Evolutionary conservation across 1,139 yeast species (phyloP), one percentile per base, ranked within the genome.

Genomic region (Blastobotrys serpentis): DNA sequence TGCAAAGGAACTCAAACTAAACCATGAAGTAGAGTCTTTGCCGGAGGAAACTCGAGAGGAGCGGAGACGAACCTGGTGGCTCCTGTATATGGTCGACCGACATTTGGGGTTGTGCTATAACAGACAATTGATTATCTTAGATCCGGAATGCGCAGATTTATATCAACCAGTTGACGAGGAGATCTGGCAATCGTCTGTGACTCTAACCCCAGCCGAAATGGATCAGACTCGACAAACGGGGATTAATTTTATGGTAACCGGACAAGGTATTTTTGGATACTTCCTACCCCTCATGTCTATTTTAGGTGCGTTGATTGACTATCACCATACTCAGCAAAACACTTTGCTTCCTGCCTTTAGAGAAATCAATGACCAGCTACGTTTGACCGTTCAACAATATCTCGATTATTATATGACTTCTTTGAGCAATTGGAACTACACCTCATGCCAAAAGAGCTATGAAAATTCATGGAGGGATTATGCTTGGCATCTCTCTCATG

Each of bases 31-130:
- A 13, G 57, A 57, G 8, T 50, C 55, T 13, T 48, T 60, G 16
- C 55, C 59, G 22, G 69, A 67, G 16, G 74, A 69, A 42, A 46
- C 58, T 1, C 60, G 67, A 21, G 76, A 72, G 47, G 76, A 72
- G 48, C 61, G 67, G 46, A 59, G 74, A n/a, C 61, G 76, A 21
- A 61, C 68, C 0, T 72, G 75, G 75, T 72, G 76, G 75, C 61
- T 70, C 4, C 53, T 72, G 22, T 72, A 67, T 52, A 60, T 69
- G 47, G 58, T 72, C 19, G 76, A 72, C 53, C 61, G 74, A n/a
- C 68, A 72, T 52, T 59, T 71, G 5, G 69, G 71, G 0, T 57
- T 72, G 40, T 67, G 73, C 43, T 70, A 70, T 54, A 71, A 70
- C 51, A 56, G 67, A 5, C 66, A 69, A 2, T 51, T 66, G 26